A percentile compares a stretch with the other conserved stretches of the same genome.
These are phyloP conservation scores for Debaryomyces castellii DNA, from an alignment of 805 yeast species.

Conservation along the genomic window DNA sequence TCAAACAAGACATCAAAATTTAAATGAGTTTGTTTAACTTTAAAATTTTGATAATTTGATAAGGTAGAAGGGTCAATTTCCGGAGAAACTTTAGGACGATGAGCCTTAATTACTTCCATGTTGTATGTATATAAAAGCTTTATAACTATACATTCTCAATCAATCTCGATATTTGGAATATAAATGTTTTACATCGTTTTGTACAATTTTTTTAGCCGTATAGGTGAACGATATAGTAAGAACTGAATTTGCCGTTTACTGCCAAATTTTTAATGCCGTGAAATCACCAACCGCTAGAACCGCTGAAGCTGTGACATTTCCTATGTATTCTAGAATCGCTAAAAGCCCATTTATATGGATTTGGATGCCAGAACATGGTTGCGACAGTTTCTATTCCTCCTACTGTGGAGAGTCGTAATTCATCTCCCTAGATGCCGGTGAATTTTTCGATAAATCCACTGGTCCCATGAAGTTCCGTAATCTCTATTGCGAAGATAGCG, in stretches of 20 bases:
- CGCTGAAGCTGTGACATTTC: background rate
- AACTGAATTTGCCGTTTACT: background rate
- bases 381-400: too few relatives aligned
- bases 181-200: background rate
- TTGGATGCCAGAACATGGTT: too few relatives aligned
- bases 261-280: background rate
- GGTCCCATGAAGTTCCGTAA: too few relatives aligned
- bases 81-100: slow-evolving; percentile 41
- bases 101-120: slow-evolving; percentile 10
- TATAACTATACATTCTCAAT: background rate
- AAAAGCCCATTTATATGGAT: too few relatives aligned
- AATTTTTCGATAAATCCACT: too few relatives aligned
- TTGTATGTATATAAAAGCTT: background rate
- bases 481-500: too few relatives aligned
- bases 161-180: background rate
- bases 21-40: slow-evolving; percentile 51
- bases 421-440: too few relatives aligned
- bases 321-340: too few relatives aligned
- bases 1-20: slow-evolving; percentile 57
- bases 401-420: too few relatives aligned
- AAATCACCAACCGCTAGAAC: background rate
- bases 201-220: slow-evolving; percentile 2
- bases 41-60: slow-evolving; percentile 63
- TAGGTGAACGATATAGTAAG: background rate
- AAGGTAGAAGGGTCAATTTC: slow-evolving; percentile 75